Conservation (phyloP, 495 filamentous ascomycete species). For the Chaetomium cochliodes region DNA sequence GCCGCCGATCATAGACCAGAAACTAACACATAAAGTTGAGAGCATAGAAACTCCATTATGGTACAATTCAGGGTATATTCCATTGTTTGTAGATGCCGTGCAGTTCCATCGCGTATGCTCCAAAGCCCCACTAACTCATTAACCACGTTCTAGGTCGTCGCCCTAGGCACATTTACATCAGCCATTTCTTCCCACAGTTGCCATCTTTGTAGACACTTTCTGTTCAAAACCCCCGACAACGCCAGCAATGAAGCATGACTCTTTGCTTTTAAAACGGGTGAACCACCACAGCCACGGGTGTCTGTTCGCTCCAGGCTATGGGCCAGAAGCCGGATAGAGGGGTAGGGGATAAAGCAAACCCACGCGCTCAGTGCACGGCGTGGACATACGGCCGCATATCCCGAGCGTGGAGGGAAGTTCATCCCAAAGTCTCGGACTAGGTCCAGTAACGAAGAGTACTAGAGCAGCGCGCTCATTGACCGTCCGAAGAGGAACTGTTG, state of each 20-base stretch:
- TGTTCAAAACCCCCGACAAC: background rate
- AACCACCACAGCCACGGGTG: no score
- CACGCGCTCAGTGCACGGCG: no score
- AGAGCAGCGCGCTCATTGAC: background rate
- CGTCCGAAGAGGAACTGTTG: conserved; percentile 18
- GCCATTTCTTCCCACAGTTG: background rate
- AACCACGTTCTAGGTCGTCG: background rate
- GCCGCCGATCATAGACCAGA: background rate
- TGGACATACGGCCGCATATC: no score
- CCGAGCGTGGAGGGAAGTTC: no score
- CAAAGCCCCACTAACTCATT: background rate
- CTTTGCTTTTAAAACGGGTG: no score
- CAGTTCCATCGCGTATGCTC: background rate
- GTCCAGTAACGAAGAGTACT: background rate
- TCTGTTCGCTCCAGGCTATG: no score
- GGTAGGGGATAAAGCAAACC: no score
- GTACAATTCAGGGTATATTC: background rate
- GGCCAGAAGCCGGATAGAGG: no score
- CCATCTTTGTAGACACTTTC: background rate
- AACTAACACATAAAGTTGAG: no score
- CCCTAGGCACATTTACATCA: background rate
- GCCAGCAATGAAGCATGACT: background rate
- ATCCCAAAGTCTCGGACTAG: background rate
- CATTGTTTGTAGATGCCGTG: background rate
- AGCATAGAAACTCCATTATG: no score